Percentiles rank a stretch among this genome's conserved stretches.
phyloP scores from a whole-genome alignment of 2,329 filamentous ascomycete species.

The Amesomyces nigricolor region DNA sequence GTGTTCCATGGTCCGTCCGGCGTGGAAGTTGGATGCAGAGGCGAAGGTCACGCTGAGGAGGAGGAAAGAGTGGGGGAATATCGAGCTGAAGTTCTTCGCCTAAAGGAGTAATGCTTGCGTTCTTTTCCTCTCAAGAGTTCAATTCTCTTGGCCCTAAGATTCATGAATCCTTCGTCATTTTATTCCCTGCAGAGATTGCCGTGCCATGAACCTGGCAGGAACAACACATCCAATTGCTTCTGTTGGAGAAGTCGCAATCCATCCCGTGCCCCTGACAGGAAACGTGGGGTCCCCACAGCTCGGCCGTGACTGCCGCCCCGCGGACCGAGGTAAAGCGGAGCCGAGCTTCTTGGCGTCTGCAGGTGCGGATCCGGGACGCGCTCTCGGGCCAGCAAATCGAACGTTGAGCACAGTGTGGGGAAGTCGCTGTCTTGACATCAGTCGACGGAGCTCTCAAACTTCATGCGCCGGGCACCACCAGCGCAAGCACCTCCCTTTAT shows the following conservation, averaged over 20 bases:
- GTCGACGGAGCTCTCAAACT: neutral
- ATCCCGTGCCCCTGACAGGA: neutral
- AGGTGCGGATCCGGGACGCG: neutral
- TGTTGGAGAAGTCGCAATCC: neutral
- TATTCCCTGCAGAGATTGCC: too few relatives aligned
- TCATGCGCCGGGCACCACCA: neutral
- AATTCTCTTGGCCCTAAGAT: too few relatives aligned
- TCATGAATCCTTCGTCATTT: too few relatives aligned
- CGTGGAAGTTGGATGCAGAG: neutral
- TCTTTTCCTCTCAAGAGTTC: too few relatives aligned
- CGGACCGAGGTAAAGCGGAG: constrained; percentile 15
- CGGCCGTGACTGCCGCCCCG: constrained; percentile 7
- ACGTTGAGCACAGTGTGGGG: neutral
- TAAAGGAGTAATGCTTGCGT: too few relatives aligned
- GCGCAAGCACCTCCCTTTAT: neutral
- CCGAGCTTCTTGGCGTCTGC: constrained; percentile 10
- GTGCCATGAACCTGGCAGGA: neutral
- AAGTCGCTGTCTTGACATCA: neutral
- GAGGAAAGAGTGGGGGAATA: constrained; percentile 10
- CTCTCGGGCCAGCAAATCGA: neutral
- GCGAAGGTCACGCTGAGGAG: constrained; percentile 1
- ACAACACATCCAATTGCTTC: neutral
- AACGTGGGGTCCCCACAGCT: constrained; percentile 5
- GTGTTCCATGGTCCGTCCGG: neutral
- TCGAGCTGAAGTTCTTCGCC: constrained; percentile 4